These are phyloP conservation scores for Metschnikowia lunata DNA, from an alignment of 805 yeast genomes.

Conservation along the genomic window DNA sequence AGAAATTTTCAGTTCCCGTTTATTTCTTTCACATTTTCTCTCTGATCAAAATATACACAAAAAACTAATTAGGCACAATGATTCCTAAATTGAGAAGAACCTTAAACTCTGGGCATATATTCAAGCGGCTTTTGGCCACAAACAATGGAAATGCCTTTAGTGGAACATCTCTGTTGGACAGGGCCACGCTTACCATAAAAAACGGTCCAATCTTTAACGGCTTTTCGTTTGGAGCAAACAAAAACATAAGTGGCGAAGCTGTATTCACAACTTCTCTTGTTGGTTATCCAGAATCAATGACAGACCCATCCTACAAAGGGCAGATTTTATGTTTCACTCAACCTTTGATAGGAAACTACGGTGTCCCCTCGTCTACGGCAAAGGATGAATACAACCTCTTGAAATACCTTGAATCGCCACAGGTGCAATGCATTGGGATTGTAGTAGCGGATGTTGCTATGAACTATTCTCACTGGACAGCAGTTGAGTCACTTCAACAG, in stretches of 20 bases:
- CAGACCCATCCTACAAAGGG: constrained; percentile 97
- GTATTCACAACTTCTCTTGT: constrained; percentile 97
- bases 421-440: constrained; percentile 90
- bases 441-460: constrained; percentile 95
- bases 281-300: constrained; percentile 98
- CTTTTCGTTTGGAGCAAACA: constrained; percentile 92
- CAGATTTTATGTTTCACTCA: constrained; percentile 96
- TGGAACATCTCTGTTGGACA: constrained; percentile 47
- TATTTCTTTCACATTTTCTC: background rate
- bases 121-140: constrained; percentile 33
- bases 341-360: constrained; percentile 96
- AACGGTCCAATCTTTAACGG: constrained; percentile 94
- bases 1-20: constrained; percentile 3
- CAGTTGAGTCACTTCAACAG: constrained; percentile 88
- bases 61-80: background rate
- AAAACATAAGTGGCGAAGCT: constrained; percentile 92
- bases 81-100: constrained; percentile 2
- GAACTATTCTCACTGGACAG: constrained; percentile 99
- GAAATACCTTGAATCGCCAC: constrained; percentile 88
- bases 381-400: constrained; percentile 82
- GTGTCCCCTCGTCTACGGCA: constrained; percentile 83
- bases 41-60: background rate
- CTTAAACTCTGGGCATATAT: constrained; percentile 3
- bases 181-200: constrained; percentile 87
- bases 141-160: constrained; percentile 25